phyloP scores from a whole-genome alignment of 768 basidiomycete species.

The Lepiota venenata region DNA sequence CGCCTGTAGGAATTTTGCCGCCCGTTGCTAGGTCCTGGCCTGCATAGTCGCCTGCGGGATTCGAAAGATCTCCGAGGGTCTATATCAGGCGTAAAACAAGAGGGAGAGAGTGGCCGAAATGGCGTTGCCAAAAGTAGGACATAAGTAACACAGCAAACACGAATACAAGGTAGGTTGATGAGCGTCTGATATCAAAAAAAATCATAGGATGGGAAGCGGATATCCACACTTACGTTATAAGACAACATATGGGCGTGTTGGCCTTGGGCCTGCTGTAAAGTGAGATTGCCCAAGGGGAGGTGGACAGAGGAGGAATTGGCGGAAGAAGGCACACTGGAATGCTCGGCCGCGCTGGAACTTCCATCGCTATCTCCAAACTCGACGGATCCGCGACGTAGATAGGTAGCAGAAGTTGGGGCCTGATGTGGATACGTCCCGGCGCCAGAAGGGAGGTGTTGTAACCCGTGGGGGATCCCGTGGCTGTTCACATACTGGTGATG shows the following conservation, averaged over 20 bases:
- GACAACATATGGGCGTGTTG: not conserved
- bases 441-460: conserved; percentile 8
- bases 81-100: conserved; percentile 4
- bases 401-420: conserved; percentile 8
- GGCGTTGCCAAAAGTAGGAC: too few species aligned
- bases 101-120: too few species aligned
- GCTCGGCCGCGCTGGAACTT: conserved; percentile 29
- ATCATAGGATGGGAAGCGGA: conserved; percentile 4
- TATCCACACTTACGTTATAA: conserved; percentile 12
- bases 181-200: not conserved
- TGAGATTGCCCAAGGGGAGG: conserved; percentile 32
- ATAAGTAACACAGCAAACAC: too few species aligned
- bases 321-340: conserved; percentile 44
- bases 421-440: conserved; percentile 4
- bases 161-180: too few species aligned
- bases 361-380: conserved; percentile 39
- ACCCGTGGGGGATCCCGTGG: conserved; percentile 5
- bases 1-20: not conserved
- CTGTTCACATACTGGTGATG: conserved; percentile 5
- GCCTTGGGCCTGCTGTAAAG: not conserved
- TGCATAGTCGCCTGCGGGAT: not conserved
- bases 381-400: conserved; percentile 27
- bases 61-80: conserved; percentile 1
- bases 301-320: conserved; percentile 51
- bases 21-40: not conserved